Evolutionary conservation across 257 asterid species (phyloP).

Genomic region (Salvia splendens): DNA sequence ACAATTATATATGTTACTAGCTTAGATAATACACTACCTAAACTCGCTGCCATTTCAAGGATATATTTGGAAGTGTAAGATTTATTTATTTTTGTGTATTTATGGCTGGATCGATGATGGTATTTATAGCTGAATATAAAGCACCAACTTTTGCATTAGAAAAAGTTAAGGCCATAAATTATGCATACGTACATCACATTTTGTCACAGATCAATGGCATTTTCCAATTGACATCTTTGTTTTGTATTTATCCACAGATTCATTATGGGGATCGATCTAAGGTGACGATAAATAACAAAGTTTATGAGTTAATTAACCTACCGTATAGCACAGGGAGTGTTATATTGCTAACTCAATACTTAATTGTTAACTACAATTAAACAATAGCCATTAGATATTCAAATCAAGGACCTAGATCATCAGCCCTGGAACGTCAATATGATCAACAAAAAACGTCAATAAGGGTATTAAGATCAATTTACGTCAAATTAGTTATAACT

Average conservation of each 20-base stretch:
- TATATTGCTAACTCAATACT: no score
- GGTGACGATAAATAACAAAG: background rate
- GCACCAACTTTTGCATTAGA: conserved; percentile 7
- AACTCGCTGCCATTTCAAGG: conserved; percentile 24
- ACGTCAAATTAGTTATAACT: no score
- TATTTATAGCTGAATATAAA: conserved; percentile 28
- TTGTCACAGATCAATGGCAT: background rate
- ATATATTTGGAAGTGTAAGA: background rate
- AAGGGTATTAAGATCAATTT: no score
- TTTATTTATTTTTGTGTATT: background rate
- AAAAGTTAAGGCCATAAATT: background rate
- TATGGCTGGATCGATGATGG: no score
- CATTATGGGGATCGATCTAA: background rate
- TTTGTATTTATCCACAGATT: background rate
- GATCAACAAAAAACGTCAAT: no score
- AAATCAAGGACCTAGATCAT: no score
- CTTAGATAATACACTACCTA: conserved; percentile 9
- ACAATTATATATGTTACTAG: conserved; percentile 27
- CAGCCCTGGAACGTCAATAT: no score
- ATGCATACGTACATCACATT: background rate
- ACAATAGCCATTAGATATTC: no score
- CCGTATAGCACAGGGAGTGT: no score
- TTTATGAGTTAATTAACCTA: background rate
- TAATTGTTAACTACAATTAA: no score
- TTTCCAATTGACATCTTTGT: background rate